Evolutionary conservation across 345 rosid species (phyloP), one percentile per base, ranked within the genome.

Genomic region (Reutealis trisperma): DNA sequence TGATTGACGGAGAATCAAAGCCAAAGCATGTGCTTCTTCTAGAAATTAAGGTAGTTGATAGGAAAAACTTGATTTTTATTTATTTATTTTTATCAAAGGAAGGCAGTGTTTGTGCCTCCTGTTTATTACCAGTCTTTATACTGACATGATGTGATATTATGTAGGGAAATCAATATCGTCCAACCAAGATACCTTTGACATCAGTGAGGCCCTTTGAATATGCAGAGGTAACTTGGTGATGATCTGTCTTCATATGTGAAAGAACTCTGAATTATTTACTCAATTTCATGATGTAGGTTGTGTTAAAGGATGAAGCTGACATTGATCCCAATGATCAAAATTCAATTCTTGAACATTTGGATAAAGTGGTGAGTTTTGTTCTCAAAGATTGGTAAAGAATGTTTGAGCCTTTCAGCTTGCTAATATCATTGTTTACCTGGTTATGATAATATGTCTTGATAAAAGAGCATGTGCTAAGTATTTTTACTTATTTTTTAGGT

Each of bases 1-100:
- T 96, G 63, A 96, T 96, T 81, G 98, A 93, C 84, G 99, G 99
- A 77, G 99, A 96, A 82, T 93, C 99, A 80, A 96, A 92, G 85
- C 99, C 93, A 66, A 96, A 96, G 83, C 99, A 96, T 83, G 96
- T 92, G 75, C 96, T 96, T 83, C 97, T 93, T 77, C 87, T 96
- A 72, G 99, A 96, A 90, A 91, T 96, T 81, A 96, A 93, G 99
- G 99, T 92, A 77, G 42, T 27, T 34, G 47, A 71, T 71, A 70
- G 55, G 76, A 72, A 72, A 82, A 75, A 62, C 21, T 74, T 42
- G 66, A 72, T 25, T 15, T 69, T 19, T 27, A 75, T 41, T 69
- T 42, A 74, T 30, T 79, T 68, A 13, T 71, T 69, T 76, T 51
- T 65, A 37, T 37, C 45, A 30, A 54, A 37, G 41, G 59, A 0